Percentiles rank a stretch among this genome's conserved stretches.
Evolutionary conservation across 1,139 yeast species (phyloP).

Genomic region (Schwanniomyces etchellsii): DNA sequence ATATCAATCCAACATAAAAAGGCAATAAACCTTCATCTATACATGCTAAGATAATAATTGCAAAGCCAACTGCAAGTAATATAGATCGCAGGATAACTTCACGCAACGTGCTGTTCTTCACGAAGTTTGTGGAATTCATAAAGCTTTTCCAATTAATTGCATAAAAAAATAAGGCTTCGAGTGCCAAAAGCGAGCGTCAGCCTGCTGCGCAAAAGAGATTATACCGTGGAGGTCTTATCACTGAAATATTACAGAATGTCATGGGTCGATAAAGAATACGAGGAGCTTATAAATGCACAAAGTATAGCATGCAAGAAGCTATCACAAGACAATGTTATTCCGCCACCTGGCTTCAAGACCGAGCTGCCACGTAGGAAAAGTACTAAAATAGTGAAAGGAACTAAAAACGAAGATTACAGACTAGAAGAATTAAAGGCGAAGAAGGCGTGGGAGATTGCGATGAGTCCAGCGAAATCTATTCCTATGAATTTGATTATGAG

Average conservation of each 20-base stretch:
- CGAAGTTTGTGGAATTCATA: slow-evolving; percentile 26
- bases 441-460: slow-evolving; percentile 86
- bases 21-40: slow-evolving; percentile 78
- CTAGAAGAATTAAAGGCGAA: slow-evolving; percentile 42
- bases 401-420: slow-evolving; percentile 8
- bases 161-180: too few species aligned
- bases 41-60: slow-evolving; percentile 73
- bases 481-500: slow-evolving; percentile 91
- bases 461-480: slow-evolving; percentile 75
- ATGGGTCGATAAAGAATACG: too few species aligned
- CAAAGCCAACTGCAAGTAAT: slow-evolving; percentile 71
- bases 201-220: too few species aligned
- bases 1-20: slow-evolving; percentile 48
- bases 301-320: too few species aligned
- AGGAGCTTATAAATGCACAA: too few species aligned
- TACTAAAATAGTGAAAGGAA: neutral
- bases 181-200: too few species aligned
- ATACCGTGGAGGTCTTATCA: too few species aligned
- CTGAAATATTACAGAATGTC: too few species aligned
- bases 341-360: neutral
- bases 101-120: slow-evolving; percentile 52
- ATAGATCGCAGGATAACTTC: slow-evolving; percentile 71
- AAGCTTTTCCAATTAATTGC: neutral
- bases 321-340: neutral
- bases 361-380: neutral